Conservation (phyloP, 2,329 filamentous ascomycete genomes). For the Teratosphaeriaceae sp. region DNA sequence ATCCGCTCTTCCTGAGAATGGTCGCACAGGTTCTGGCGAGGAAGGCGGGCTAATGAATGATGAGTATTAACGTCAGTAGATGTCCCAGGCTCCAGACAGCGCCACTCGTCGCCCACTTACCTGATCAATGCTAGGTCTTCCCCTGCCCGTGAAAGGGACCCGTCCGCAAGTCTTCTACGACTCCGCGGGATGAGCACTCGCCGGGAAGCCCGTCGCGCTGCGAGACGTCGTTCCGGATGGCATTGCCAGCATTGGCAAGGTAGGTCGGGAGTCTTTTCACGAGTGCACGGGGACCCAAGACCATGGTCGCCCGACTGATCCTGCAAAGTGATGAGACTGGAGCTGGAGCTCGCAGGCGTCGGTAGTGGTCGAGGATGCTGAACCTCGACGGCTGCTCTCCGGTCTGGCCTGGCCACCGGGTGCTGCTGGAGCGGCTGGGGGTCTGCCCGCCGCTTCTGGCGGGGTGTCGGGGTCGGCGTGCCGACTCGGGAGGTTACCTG, state of each 20-base stretch:
- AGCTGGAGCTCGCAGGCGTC: not conserved
- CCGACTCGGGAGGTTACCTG: not conserved
- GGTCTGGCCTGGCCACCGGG: not conserved
- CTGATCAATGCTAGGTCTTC: not conserved
- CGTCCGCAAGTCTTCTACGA: constrained; percentile 2
- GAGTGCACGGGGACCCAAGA: not conserved
- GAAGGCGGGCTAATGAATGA: constrained; percentile 6
- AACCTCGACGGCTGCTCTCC: not conserved
- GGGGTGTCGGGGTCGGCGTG: not conserved
- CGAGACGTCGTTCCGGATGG: not conserved
- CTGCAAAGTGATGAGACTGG: not conserved
- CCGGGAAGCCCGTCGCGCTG: not conserved
- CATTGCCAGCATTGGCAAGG: constrained; percentile 5
- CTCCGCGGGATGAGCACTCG: not conserved
- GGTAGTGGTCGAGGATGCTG: constrained; percentile 1
- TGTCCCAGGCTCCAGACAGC: not conserved
- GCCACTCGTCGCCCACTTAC: too few species aligned
- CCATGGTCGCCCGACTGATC: not conserved
- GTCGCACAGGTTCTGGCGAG: constrained; percentile 1
- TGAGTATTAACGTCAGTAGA: not conserved
- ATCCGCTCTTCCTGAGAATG: constrained; percentile 13
- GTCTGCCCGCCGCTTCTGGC: not conserved
- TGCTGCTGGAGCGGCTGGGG: not conserved
- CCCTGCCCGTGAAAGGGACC: not conserved
- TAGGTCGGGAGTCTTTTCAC: not conserved